Percentiles rank a stretch among this genome's conserved stretches.
phyloP scores from a whole-genome alignment of 176 grass and related monocot genomes.

The Avena sativa region DNA sequence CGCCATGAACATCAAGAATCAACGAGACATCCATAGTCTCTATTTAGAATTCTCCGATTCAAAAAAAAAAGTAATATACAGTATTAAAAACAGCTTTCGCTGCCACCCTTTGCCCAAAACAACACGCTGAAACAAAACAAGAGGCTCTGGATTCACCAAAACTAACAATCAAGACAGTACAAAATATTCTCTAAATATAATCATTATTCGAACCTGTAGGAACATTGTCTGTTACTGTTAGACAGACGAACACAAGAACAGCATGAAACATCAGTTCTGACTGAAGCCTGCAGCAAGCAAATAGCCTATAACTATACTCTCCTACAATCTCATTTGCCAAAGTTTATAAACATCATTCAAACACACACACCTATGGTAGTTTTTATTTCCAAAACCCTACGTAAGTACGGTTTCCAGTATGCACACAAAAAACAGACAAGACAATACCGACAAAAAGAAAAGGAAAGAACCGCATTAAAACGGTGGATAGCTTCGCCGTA shows the following conservation, averaged over 20 bases:
- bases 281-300: not conserved
- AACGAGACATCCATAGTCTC: not conserved
- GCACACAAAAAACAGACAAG: slow-evolving; percentile 23
- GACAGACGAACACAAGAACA: not conserved
- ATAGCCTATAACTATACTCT: not conserved
- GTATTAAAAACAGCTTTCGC: slow-evolving; percentile 1
- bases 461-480: slow-evolving; percentile 32
- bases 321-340: not conserved
- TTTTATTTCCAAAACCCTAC: not conserved
- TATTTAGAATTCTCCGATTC: not conserved
- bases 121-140: not conserved
- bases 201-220: not conserved
- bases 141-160: not conserved
- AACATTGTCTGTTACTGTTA: not conserved
- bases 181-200: not conserved
- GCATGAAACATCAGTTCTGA: not conserved
- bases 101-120: not conserved
- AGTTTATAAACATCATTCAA: not conserved
- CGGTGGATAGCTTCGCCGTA: slow-evolving; percentile 69
- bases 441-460: not conserved
- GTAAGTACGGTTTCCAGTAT: slow-evolving; percentile 1
- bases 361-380: not conserved
- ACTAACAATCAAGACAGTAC: not conserved
- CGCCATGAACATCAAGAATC: not conserved
- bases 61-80: not conserved